Evolutionary conservation across 2,329 filamentous ascomycete species (phyloP).

Genomic region (Aspergillus fumigatiaffinis): DNA sequence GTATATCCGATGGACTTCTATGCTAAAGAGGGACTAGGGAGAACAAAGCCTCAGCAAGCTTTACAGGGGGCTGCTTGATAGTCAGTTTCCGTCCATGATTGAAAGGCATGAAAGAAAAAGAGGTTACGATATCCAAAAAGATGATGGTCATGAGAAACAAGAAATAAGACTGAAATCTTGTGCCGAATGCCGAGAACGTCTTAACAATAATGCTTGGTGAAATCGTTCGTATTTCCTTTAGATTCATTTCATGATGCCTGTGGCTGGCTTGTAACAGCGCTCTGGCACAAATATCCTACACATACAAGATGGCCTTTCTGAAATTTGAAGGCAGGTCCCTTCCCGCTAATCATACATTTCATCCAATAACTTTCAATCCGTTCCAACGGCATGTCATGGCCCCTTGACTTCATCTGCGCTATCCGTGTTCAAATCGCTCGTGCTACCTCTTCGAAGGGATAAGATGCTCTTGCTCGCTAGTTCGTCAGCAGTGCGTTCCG

Average conservation of each 20-base stretch:
- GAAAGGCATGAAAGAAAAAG: neutral
- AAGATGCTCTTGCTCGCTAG: constrained; percentile 35
- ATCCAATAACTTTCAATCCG: constrained; percentile 15
- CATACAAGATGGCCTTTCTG: neutral
- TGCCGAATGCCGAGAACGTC: neutral
- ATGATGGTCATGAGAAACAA: neutral
- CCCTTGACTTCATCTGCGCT: constrained; percentile 34
- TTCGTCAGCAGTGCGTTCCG: constrained; percentile 52
- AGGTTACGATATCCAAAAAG: neutral
- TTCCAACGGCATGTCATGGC: constrained; percentile 19
- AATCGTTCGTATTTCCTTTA: neutral
- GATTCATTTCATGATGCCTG: neutral
- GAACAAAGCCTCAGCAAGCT: constrained; percentile 55
- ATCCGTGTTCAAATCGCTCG: constrained; percentile 35
- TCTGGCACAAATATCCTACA: neutral
- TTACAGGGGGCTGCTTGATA: constrained; percentile 14
- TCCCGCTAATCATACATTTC: constrained; percentile 15
- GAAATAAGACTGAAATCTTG: neutral
- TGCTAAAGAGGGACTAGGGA: constrained; percentile 81
- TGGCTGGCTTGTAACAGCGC: neutral
- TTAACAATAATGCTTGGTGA: neutral
- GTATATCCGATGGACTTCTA: constrained; percentile 99
- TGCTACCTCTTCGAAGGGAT: constrained; percentile 34
- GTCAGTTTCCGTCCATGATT: neutral
- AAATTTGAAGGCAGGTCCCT: neutral